Base-by-base conservation (phyloP, 768 basidiomycete species). In the Amanita brunnescens region DNA sequence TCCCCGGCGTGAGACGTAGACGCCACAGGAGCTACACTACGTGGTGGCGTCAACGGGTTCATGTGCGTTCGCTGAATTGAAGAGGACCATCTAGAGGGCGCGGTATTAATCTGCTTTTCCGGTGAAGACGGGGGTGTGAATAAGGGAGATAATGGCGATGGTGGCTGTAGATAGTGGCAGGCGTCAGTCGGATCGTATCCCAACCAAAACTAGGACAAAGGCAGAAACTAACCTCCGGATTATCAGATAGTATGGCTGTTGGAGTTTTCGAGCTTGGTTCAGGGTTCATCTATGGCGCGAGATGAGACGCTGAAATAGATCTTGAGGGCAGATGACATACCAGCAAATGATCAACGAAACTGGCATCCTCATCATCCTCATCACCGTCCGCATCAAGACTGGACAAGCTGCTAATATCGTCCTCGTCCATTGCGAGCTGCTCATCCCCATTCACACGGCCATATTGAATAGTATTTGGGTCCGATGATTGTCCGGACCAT, bases 91-190 rank as follows among this genome's bases (percentile, higher is more conserved):
- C 9, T 21, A 2, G 4, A 1, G 8, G 14, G 4, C 7, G 10
- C 8, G 13, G n/a, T 14, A 16, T 23, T 13, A 13, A 42, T 13
- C 21, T 26, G 8, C 32, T 26, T n/a, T 20, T 29, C 20, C 24
- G 46, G 35, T 21, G 53, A 55, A 32, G 58, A 54, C 16, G 57
- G 54, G 13, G 60, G 59, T 2, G 61, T 57, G 53, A 59, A 60
- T 12, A 61, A 47, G 39, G 47, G 45, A 2, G 44, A 38, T 12
- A 29, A 37, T 43, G 16, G 8, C 6, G 43, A 13, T 33, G 24
- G 23, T 13, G 12, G 9, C n/a, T 29, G 33, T 49, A 26, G 35
- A 38, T 40, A 0, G 56, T 7, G 26, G 26, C 5, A 57, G 5
- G 39, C 26, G 40, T 48, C 29, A 45, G 52, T 30, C 18, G 34